phyloP scores from a whole-genome alignment of 192 early-diverging fungal species.

The Podila minutissima region DNA sequence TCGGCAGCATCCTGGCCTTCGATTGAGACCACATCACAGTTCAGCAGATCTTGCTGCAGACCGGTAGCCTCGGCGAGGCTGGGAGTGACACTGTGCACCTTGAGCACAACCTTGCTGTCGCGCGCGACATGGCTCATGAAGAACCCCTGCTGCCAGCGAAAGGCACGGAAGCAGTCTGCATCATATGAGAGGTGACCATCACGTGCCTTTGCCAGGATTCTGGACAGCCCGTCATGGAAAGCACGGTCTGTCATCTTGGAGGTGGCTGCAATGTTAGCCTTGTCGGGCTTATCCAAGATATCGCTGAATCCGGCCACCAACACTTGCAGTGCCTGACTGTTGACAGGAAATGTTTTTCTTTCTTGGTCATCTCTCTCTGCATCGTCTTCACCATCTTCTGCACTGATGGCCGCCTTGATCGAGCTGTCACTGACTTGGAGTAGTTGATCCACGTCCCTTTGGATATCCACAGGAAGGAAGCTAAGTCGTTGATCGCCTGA shows the following conservation, averaged over 20 bases:
- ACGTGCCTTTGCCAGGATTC: conserved; percentile 20
- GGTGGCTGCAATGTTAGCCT: too few relatives aligned
- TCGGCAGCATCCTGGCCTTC: conserved; percentile 13
- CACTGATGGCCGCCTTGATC: not conserved
- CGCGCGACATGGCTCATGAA: conserved; percentile 38
- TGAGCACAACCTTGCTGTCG: conserved; percentile 20
- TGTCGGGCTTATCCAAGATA: not conserved
- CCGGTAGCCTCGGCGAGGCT: conserved; percentile 11
- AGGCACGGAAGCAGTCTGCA: conserved; percentile 37
- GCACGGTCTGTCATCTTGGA: conserved; percentile 23
- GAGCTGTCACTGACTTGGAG: not conserved
- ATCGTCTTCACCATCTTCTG: not conserved
- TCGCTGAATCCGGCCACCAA: not conserved
- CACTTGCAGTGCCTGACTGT: not conserved
- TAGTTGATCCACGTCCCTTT: conserved; percentile 6
- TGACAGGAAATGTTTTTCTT: not conserved
- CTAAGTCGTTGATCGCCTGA: not conserved
- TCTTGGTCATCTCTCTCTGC: not conserved
- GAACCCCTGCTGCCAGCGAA: conserved; percentile 23
- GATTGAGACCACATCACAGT: conserved; percentile 27
- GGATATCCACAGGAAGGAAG: conserved; percentile 17
- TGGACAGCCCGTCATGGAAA: conserved; percentile 25
- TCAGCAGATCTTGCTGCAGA: conserved; percentile 9
- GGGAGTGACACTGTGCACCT: conserved; percentile 15
- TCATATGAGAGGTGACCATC: conserved; percentile 43